These are phyloP conservation scores for Metschnikowia henanensis DNA, from an alignment of 805 yeast species.

Conservation along the genomic window DNA sequence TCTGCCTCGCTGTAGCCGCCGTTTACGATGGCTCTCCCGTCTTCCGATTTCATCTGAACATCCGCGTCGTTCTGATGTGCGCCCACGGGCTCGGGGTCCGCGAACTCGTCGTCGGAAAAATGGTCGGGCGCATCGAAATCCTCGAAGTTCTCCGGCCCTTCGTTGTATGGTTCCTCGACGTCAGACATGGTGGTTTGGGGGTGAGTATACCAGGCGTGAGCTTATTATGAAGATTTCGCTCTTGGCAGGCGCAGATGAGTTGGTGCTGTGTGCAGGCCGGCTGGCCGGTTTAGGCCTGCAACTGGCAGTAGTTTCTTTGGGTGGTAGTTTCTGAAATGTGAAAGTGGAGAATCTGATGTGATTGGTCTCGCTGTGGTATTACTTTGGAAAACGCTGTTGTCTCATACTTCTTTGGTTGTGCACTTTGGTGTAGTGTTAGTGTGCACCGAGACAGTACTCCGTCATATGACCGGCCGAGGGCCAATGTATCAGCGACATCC, in stretches of 20 bases:
- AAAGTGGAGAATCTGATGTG: too few relatives aligned
- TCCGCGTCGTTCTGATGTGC: constrained; percentile 25
- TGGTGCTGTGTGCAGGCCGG: neutral
- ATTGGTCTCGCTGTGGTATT: too few relatives aligned
- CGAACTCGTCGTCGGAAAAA: constrained; percentile 69
- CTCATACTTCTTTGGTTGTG: too few relatives aligned
- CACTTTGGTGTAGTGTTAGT: too few relatives aligned
- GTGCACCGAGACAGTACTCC: too few relatives aligned
- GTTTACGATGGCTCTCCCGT: constrained; percentile 70
- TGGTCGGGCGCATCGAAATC: constrained; percentile 83
- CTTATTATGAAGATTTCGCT: constrained; percentile 10
- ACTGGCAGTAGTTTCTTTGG: too few relatives aligned
- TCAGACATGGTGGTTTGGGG: constrained; percentile 35
- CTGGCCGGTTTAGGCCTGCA: neutral
- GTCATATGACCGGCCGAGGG: too few relatives aligned
- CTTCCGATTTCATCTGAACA: constrained; percentile 55
- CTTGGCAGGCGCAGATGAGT: neutral
- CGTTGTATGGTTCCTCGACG: constrained; percentile 58
- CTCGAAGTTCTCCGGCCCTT: constrained; percentile 65
- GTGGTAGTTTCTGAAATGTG: too few relatives aligned
- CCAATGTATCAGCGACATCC: too few relatives aligned
- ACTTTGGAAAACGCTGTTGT: too few relatives aligned
- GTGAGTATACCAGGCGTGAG: neutral
- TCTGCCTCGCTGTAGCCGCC: constrained; percentile 70
- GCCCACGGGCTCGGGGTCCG: constrained; percentile 31